These are phyloP conservation scores for Ophiostoma tasmaniense DNA, from an alignment of 2,329 filamentous ascomycete genomes.

Conservation along the genomic window DNA sequence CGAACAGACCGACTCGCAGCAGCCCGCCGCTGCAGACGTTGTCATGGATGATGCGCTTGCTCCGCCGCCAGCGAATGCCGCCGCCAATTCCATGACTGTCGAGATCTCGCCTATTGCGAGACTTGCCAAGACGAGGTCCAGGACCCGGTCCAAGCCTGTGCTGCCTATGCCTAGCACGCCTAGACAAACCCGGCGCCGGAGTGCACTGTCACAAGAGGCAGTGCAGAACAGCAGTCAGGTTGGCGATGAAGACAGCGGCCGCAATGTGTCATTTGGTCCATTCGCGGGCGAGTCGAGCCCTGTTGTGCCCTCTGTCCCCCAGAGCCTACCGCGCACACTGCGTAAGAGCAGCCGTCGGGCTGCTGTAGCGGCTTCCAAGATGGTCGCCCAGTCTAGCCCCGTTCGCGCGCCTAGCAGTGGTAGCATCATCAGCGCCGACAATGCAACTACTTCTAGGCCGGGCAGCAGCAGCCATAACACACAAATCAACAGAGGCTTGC, in stretches of 20 bases:
- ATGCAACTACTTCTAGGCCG: not conserved
- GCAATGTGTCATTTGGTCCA: not conserved
- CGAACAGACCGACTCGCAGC: not conserved
- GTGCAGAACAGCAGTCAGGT: constrained; percentile 3
- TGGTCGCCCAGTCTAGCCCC: constrained; percentile 17
- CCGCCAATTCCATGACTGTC: not conserved
- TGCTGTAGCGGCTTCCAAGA: not conserved
- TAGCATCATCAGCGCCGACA: not conserved
- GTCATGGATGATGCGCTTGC: not conserved
- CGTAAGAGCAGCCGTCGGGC: constrained; percentile 4
- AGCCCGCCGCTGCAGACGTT: not conserved
- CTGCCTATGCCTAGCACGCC: constrained; percentile 11
- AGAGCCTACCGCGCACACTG: constrained; percentile 9
- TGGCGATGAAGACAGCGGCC: not conserved
- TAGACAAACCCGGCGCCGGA: constrained; percentile 13
- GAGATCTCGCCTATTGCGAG: constrained; percentile 6
- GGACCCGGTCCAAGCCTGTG: not conserved
- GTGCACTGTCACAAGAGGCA: constrained; percentile 9
- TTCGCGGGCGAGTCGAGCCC: not conserved
- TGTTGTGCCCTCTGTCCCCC: not conserved
- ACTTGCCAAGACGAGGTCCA: not conserved
- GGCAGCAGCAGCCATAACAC: not conserved
- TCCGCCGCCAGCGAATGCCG: not conserved
- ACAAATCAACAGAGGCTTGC: not conserved
- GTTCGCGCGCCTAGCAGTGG: constrained; percentile 2